These are phyloP conservation scores for Lecanosticta acicola DNA, from an alignment of 2,329 filamentous ascomycete genomes.

Conservation along the genomic window DNA sequence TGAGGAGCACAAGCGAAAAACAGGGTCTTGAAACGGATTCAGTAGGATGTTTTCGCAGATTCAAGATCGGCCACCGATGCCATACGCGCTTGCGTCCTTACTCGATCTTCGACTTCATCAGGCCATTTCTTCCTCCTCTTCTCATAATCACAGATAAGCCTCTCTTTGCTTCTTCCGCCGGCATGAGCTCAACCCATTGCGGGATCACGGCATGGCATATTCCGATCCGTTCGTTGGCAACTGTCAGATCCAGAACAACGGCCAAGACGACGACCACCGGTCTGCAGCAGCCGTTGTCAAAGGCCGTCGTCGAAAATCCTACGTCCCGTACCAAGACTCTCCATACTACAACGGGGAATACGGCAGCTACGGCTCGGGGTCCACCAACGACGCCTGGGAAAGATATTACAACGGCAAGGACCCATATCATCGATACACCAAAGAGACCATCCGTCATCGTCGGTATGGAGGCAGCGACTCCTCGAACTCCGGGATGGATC, in stretches of 20 bases:
- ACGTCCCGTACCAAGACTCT: slow-evolving; percentile 11
- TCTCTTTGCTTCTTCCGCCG: too few species aligned
- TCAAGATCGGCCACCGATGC: too few species aligned
- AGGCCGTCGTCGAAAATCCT: neutral
- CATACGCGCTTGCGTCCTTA: too few species aligned
- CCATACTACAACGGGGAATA: slow-evolving; percentile 7
- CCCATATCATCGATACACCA: neutral
- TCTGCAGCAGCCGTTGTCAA: slow-evolving; percentile 1
- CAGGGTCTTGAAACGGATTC: too few species aligned
- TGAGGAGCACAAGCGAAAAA: too few species aligned
- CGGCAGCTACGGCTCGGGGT: neutral
- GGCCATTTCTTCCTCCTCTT: too few species aligned
- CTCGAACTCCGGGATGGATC: neutral
- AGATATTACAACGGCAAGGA: slow-evolving; percentile 1
- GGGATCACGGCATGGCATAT: slow-evolving; percentile 2
- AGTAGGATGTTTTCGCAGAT: too few species aligned
- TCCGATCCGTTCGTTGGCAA: neutral
- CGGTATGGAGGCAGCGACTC: neutral
- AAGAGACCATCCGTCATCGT: neutral
- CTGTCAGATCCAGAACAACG: neutral
- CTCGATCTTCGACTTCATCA: too few species aligned
- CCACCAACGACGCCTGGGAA: neutral
- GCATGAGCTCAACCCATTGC: too few species aligned
- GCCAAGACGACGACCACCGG: neutral
- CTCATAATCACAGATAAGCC: too few species aligned